A percentile compares a stretch with the other conserved stretches of the same genome.
Conservation (phyloP, 2,329 filamentous ascomycete species). For the Aureobasidium zeae region DNA sequence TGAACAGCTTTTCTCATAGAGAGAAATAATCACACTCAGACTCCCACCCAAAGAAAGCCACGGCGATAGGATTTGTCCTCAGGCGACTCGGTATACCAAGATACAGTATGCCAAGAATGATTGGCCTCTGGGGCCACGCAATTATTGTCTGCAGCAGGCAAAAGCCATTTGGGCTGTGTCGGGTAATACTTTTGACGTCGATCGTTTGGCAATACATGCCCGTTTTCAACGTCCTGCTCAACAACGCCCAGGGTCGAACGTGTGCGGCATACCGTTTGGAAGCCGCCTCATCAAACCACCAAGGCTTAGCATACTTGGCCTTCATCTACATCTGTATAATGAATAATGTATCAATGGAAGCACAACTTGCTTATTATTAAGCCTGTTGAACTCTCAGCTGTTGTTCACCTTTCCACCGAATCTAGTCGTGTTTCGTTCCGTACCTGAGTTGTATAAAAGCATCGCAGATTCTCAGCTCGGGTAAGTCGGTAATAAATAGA, state of each 20-base stretch:
- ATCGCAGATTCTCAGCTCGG: no score
- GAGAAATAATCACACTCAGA: no score
- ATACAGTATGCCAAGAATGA: constrained; percentile 4
- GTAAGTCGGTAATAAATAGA: no score
- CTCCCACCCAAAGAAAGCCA: background rate
- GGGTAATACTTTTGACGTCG: constrained; percentile 1
- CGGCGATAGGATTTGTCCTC: background rate
- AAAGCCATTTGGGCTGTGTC: background rate
- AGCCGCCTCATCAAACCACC: constrained; percentile 4
- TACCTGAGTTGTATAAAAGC: no score
- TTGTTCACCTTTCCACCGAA: no score
- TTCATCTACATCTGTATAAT: background rate
- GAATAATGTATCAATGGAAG: background rate
- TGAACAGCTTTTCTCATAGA: background rate
- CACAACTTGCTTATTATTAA: no score
- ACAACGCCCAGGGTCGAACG: background rate
- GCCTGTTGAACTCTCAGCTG: no score
- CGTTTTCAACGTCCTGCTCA: background rate
- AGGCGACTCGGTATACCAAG: background rate
- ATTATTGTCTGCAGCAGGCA: background rate
- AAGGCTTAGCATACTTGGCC: background rate
- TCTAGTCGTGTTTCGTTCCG: no score
- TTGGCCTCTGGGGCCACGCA: background rate
- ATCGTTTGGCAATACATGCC: constrained; percentile 7
- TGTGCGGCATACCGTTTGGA: background rate